Base-by-base conservation (phyloP, 176 grass and related monocot species). In the Hyparrhenia diplandra region DNA sequence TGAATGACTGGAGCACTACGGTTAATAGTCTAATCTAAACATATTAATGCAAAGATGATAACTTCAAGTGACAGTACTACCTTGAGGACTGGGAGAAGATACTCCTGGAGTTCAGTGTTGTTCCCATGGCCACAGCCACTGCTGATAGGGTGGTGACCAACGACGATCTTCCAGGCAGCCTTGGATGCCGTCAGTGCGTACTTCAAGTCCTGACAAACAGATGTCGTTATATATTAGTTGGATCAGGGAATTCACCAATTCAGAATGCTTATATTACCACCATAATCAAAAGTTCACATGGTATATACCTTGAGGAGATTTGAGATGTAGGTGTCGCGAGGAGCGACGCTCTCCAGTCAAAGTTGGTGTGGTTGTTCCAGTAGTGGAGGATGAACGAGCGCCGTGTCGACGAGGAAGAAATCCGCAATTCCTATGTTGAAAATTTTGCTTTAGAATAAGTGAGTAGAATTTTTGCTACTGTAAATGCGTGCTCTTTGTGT, bases 51-150 rank as follows among this genome's bases (percentile, higher is more conserved):
- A 0, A 4, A 49, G 8, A 46, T 3, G 8, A n/a, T 21, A 20
- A 32, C 12, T 27, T 17, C 25, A 51, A 1, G 45, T 12, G 2
- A n/a, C 5, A 13, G 8, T 75, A 40, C 35, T 72, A 83, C 95
- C 92, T 89, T 81, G 59, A 98, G 82, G 55, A 95, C 21, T 0
- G 95, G 95, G 12, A 93, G 95, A 78, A 95, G 88, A 30, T 88
- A 13, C 5, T 85, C 42, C 5, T 87, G 41, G 28, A 95, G 90
- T 18, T 98, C 95, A 36, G 68, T 30, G 81, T 92, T 95, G 86
- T 98, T 94, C 21, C 92, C 92, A n/a, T 95, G 95, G 7, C 94
- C 90, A 57, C 95, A 95, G 32, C 82, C 86, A 39, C 92, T 95
- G 67, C 92, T 91, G 81, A 98, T 86, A 17, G 92, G 86, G 74